Conservation (phyloP, 495 filamentous ascomycete genomes). For the Talaromyces liani region DNA sequence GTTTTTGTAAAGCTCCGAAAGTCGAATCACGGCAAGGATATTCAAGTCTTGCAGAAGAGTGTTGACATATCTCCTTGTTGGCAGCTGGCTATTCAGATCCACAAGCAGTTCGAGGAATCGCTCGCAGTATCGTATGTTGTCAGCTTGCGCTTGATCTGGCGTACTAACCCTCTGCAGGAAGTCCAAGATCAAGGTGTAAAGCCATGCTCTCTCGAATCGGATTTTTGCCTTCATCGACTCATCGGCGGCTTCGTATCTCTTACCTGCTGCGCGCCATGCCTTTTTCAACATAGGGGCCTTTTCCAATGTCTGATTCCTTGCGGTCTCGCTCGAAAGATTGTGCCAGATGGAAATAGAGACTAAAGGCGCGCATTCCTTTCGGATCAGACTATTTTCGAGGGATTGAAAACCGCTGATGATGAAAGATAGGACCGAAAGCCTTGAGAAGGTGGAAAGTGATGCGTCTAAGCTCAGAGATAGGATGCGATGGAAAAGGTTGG, state of each 20-base stretch:
- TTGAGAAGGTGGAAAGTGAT: constrained; percentile 60
- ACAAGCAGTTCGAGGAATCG: constrained; percentile 85
- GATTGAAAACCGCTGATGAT: constrained; percentile 91
- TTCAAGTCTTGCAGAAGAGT: constrained; percentile 86
- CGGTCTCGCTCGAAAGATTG: constrained; percentile 67
- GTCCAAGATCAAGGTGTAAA: constrained; percentile 78
- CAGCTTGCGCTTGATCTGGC: constrained; percentile 38
- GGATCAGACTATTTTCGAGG: constrained; percentile 77
- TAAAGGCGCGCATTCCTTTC: constrained; percentile 92
- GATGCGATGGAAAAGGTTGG: constrained; percentile 80
- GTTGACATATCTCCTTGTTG: constrained; percentile 90
- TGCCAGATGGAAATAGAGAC: constrained; percentile 96
- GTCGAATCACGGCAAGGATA: constrained; percentile 68
- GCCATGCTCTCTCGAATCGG: constrained; percentile 89
- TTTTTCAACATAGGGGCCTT: constrained; percentile 67
- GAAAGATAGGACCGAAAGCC: constrained; percentile 76
- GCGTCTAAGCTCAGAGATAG: constrained; percentile 82
- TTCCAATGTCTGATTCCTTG: constrained; percentile 60
- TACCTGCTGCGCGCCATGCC: constrained; percentile 81
- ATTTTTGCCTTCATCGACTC: constrained; percentile 69
- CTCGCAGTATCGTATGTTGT: constrained; percentile 80
- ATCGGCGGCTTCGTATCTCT: constrained; percentile 83
- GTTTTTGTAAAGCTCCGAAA: constrained; percentile 71
- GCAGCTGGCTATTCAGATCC: constrained; percentile 87
- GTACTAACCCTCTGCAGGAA: constrained; percentile 70